Conservation (phyloP, 345 rosid genomes). For the Camelina hispida region DNA sequence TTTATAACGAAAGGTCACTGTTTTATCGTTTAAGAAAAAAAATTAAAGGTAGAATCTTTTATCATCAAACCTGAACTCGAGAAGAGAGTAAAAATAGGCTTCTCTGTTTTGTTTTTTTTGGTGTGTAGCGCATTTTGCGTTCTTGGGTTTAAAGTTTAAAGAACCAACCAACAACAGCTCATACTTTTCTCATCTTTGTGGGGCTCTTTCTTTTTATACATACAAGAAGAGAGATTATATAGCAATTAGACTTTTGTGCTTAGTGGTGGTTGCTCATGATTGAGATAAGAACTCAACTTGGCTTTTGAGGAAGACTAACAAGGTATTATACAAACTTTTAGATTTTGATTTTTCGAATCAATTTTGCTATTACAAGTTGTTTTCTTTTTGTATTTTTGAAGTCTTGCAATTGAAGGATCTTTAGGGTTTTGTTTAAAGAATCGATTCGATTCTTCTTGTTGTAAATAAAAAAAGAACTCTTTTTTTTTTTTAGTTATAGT, state of each 20-base stretch:
- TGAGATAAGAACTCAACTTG: slow-evolving; percentile 4
- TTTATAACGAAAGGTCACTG: slow-evolving; percentile 38
- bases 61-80: slow-evolving; percentile 25
- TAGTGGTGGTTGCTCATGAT: background rate
- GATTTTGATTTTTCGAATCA: background rate
- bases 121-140: slow-evolving; percentile 34
- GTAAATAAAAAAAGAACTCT: background rate
- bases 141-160: slow-evolving; percentile 49
- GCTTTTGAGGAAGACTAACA: no score
- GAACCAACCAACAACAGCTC: slow-evolving; percentile 54
- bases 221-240: slow-evolving; percentile 6
- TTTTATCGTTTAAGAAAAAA: slow-evolving; percentile 14
- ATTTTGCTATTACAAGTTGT: background rate
- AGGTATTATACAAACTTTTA: no score
- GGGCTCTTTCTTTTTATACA: slow-evolving; percentile 31
- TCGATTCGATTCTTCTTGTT: slow-evolving; percentile 7
- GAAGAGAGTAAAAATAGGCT: slow-evolving; percentile 3
- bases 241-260: background rate
- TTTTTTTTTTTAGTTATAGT: background rate
- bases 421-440: slow-evolving; percentile 5
- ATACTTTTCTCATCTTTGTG: slow-evolving; percentile 51
- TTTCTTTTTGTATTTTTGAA: background rate
- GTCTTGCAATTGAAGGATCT: slow-evolving; percentile 11
- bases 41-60: slow-evolving; percentile 27
- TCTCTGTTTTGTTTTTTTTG: slow-evolving; percentile 25